Evolutionary conservation across 345 rosid genomes (phyloP).

Genomic region (Dipteronia sinensis): DNA sequence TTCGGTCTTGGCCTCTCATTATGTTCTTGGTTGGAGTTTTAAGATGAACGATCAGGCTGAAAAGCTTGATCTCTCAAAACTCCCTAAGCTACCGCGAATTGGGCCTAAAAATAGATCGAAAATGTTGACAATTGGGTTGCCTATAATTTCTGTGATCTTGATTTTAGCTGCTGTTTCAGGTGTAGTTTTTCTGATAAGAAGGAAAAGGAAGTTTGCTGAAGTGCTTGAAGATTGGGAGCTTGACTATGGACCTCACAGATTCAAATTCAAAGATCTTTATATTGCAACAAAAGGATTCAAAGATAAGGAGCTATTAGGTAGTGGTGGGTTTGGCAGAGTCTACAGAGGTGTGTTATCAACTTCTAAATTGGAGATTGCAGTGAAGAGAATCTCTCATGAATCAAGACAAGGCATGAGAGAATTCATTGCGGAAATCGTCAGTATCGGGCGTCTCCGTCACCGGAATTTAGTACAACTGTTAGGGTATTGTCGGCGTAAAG

Average conservation of each 20-base stretch:
- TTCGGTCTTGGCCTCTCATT: slow-evolving; percentile 42
- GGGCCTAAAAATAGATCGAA: slow-evolving; percentile 35
- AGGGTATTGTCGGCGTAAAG: slow-evolving; percentile 64
- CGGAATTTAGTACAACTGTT: slow-evolving; percentile 54
- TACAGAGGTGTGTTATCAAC: slow-evolving; percentile 55
- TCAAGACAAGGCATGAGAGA: slow-evolving; percentile 66
- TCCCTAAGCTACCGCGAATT: slow-evolving; percentile 60
- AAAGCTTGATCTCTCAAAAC: slow-evolving; percentile 43
- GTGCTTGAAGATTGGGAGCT: slow-evolving; percentile 76
- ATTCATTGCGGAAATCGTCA: slow-evolving; percentile 61
- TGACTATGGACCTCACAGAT: slow-evolving; percentile 64
- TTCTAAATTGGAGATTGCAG: slow-evolving; percentile 52
- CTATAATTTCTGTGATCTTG: slow-evolving; percentile 33
- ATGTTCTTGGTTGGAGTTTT: slow-evolving; percentile 74
- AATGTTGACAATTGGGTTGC: slow-evolving; percentile 47
- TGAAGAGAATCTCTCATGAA: slow-evolving; percentile 65
- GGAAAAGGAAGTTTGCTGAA: slow-evolving; percentile 64
- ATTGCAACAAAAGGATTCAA: slow-evolving; percentile 65
- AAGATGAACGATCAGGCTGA: slow-evolving; percentile 45
- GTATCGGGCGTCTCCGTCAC: slow-evolving; percentile 58
- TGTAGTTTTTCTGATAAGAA: slow-evolving; percentile 27
- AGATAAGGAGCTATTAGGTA: slow-evolving; percentile 58
- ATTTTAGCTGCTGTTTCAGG: slow-evolving; percentile 26
- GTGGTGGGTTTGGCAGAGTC: slow-evolving; percentile 69
- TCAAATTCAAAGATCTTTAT: slow-evolving; percentile 61